These are phyloP conservation scores for Volvariella volvacea DNA, from an alignment of 1,284 basidiomycete species.

Conservation along the genomic window DNA sequence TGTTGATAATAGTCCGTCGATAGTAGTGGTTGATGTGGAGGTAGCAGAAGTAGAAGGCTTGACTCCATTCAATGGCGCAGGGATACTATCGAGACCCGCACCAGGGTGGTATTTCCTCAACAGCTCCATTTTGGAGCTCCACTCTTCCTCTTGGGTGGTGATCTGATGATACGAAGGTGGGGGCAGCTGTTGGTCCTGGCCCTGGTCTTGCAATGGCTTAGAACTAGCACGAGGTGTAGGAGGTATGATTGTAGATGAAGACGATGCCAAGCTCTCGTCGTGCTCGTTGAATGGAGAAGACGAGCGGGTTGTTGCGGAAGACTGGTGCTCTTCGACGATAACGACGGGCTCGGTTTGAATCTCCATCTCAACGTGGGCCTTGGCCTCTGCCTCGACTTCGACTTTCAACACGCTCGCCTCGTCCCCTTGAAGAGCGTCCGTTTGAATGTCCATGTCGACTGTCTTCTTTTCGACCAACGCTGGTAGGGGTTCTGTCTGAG, in stretches of 20 bases:
- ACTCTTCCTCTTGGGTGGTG: conserved; percentile 36
- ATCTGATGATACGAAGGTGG: conserved; percentile 65
- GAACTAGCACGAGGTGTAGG: conserved; percentile 44
- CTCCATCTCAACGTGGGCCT: conserved; percentile 40
- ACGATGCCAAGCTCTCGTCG: conserved; percentile 58
- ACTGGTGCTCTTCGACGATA: conserved; percentile 18
- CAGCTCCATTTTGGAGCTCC: conserved; percentile 47
- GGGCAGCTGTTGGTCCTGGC: too few species aligned
- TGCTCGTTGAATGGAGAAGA: conserved; percentile 24
- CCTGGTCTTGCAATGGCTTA: conserved; percentile 23
- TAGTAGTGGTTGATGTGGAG: too few species aligned
- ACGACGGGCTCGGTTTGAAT: conserved; percentile 54
- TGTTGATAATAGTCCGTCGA: too few species aligned
- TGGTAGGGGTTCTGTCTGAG: conserved; percentile 30
- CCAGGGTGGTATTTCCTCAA: conserved; percentile 67
- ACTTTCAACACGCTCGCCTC: too few species aligned
- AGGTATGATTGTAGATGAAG: conserved; percentile 62
- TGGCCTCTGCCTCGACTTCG: neutral
- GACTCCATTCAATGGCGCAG: conserved; percentile 43
- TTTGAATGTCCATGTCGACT: conserved; percentile 18
- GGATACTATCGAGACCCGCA: conserved; percentile 42
- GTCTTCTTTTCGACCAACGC: conserved; percentile 19
- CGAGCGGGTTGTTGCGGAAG: conserved; percentile 24
- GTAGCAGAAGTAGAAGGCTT: too few species aligned
- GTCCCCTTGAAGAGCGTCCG: too few species aligned